A percentile compares a stretch with the other conserved stretches of the same genome.
These are phyloP conservation scores for Hyphopichia khmerensis DNA, from an alignment of 1,139 yeast species.

Conservation along the genomic window DNA sequence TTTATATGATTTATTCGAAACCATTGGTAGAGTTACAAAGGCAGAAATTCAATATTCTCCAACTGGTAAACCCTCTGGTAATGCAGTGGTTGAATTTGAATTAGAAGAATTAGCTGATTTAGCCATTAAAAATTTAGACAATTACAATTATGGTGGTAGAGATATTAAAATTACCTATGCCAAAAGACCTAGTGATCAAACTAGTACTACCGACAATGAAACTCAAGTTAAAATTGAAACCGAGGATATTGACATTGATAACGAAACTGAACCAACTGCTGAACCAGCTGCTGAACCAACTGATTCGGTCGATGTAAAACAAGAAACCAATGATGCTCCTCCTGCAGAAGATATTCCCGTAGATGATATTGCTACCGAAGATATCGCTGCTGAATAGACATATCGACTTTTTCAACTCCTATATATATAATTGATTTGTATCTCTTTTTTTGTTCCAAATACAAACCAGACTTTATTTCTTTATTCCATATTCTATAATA, in stretches of 20 bases:
- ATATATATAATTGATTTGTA: no score
- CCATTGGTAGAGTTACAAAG: constrained; percentile 70
- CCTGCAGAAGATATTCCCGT: background rate
- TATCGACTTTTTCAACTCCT: no score
- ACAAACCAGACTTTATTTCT: no score
- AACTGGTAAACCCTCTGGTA: constrained; percentile 74
- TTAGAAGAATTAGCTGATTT: constrained; percentile 66
- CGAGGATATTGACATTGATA: background rate
- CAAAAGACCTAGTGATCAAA: constrained; percentile 10
- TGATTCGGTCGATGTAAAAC: background rate
- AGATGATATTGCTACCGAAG: background rate
- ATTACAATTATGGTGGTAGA: constrained; percentile 84
- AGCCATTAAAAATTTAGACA: constrained; percentile 73
- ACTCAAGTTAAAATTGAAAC: background rate
- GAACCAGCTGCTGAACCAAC: background rate
- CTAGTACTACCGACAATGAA: background rate
- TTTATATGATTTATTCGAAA: constrained; percentile 80
- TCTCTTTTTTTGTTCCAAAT: no score
- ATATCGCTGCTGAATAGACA: background rate
- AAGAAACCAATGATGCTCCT: background rate
- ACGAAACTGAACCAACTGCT: background rate
- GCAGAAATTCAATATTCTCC: constrained; percentile 76
- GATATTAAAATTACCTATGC: constrained; percentile 67
- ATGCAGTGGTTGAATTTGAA: constrained; percentile 81
- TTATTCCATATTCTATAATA: no score